phyloP scores from a whole-genome alignment of 2,329 filamentous ascomycete genomes.

The Xylariaceae sp. region DNA sequence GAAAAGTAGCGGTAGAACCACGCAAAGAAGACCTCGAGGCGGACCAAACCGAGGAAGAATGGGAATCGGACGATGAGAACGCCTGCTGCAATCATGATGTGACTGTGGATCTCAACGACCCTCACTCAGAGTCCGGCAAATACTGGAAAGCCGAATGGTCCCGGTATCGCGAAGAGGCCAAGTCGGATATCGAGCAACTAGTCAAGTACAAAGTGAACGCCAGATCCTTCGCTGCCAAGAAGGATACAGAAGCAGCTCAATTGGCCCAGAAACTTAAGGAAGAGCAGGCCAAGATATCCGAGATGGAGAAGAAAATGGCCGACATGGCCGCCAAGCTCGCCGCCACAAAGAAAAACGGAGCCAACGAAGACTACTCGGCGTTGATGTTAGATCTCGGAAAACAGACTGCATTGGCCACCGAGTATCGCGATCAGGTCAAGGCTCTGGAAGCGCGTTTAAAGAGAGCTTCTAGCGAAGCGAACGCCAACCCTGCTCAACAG shows the following conservation, averaged over 20 bases:
- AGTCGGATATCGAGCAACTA: conserved; percentile 68
- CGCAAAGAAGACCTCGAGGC: conserved; percentile 34
- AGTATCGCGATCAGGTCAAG: conserved; percentile 55
- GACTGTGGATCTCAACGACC: conserved; percentile 66
- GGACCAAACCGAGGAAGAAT: conserved; percentile 39
- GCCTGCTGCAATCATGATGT: conserved; percentile 51
- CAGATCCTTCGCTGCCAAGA: conserved; percentile 72
- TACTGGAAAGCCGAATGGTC: conserved; percentile 79
- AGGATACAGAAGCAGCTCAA: conserved; percentile 65
- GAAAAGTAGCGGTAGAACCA: conserved; percentile 10
- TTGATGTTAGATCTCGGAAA: conserved; percentile 50
- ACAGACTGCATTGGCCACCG: conserved; percentile 51
- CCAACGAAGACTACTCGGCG: conserved; percentile 41
- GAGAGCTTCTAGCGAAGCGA: conserved; percentile 36
- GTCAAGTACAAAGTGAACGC: conserved; percentile 74
- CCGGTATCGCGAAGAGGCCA: conserved; percentile 65
- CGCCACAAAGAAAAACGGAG: conserved; percentile 33
- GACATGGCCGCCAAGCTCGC: conserved; percentile 55
- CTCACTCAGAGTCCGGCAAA: conserved; percentile 66
- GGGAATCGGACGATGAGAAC: conserved; percentile 55
- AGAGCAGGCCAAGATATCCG: conserved; percentile 58
- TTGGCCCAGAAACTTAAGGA: conserved; percentile 60
- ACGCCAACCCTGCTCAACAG: conserved; percentile 29
- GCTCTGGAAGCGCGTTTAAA: conserved; percentile 50
- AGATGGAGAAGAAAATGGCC: conserved; percentile 58